Evolutionary conservation across 1,284 basidiomycete genomes (phyloP).

Genomic region (Sphagnurus paluster): DNA sequence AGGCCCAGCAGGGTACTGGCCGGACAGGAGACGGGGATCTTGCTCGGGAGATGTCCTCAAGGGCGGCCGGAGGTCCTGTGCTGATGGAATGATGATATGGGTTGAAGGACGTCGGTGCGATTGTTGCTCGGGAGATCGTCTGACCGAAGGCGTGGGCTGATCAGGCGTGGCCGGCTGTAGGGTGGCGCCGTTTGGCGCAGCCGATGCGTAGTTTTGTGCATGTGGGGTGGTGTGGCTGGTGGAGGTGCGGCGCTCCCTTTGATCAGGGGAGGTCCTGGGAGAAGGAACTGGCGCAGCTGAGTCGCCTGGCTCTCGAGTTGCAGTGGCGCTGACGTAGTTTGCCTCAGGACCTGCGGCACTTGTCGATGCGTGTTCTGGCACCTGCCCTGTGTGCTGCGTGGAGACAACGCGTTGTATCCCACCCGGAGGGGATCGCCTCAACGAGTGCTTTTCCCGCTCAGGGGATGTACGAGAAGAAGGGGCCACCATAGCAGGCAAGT

Average conservation of each 20-base stretch:
- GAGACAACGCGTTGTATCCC: no score
- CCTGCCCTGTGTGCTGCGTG: no score
- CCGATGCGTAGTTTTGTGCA: not conserved
- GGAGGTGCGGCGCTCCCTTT: not conserved
- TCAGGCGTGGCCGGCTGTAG: not conserved
- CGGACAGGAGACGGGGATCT: not conserved
- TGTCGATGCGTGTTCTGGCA: no score
- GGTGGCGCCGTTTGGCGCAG: not conserved
- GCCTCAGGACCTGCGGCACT: no score
- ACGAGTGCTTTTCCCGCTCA: no score
- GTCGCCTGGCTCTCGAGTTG: no score
- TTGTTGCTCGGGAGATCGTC: not conserved
- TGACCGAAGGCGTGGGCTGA: not conserved
- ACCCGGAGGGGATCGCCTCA: no score
- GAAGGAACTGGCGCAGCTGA: no score
- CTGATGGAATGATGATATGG: not conserved
- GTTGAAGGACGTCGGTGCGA: not conserved
- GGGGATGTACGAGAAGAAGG: no score
- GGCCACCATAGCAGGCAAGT: no score
- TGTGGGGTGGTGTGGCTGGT: not conserved
- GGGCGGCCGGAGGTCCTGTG: not conserved
- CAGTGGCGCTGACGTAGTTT: no score
- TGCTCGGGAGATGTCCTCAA: constrained; percentile 8
- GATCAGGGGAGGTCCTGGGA: not conserved
- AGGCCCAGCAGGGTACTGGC: not conserved